Evolutionary conservation across 2,329 filamentous ascomycete genomes (phyloP).

Genomic region (Chalara sp.): DNA sequence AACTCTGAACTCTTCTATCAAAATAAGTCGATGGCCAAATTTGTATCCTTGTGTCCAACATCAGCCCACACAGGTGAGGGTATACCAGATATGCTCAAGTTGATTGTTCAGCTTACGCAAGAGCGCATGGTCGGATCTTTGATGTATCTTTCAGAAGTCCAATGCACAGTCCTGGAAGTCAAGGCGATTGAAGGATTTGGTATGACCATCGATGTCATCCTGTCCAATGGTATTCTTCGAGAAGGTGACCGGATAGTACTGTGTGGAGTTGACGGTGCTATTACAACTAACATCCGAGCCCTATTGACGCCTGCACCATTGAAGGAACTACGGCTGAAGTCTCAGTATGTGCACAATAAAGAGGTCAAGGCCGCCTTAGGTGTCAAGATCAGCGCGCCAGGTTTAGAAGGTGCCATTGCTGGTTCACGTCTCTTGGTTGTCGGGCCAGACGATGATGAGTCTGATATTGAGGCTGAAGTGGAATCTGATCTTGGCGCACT

Average conservation of each 20-base stretch:
- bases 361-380: constrained; percentile 96
- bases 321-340: constrained; percentile 92
- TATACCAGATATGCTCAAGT: constrained; percentile 97
- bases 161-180: constrained; percentile 96
- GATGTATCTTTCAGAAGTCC: constrained; percentile 97
- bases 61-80: constrained; percentile 98
- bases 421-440: constrained; percentile 92
- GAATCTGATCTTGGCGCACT: constrained; percentile 90
- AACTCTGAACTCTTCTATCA: constrained; percentile 96
- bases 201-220: constrained; percentile 95
- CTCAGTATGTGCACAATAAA: constrained; percentile 96
- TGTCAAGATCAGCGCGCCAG: constrained; percentile 97
- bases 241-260: constrained; percentile 94
- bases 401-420: constrained; percentile 91
- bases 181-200: constrained; percentile 99
- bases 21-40: constrained; percentile 94
- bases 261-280: constrained; percentile 94
- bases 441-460: constrained; percentile 91
- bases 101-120: constrained; percentile 85
- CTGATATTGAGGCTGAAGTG: constrained; percentile 93
- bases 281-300: constrained; percentile 90
- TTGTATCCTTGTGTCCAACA: constrained; percentile 93
- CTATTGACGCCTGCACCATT: constrained; percentile 88
- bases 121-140: constrained; percentile 95
- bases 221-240: constrained; percentile 89